Percentiles rank a stretch among this genome's conserved stretches.
These are phyloP conservation scores for Saccharomycopsis sp. DNA, from an alignment of 805 yeast species.

Conservation along the genomic window DNA sequence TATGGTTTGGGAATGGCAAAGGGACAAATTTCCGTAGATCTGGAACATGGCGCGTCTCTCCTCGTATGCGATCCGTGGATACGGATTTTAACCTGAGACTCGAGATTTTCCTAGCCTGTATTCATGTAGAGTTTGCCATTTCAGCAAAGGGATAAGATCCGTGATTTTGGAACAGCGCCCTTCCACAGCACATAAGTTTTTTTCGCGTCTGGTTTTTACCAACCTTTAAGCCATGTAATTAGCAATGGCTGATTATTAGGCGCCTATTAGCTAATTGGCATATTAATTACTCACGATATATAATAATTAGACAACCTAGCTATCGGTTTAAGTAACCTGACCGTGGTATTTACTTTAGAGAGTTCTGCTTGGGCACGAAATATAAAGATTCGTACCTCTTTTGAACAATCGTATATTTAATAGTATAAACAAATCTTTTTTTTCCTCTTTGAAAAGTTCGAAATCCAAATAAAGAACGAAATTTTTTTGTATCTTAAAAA, in stretches of 20 bases:
- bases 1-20: not conserved
- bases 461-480: not conserved
- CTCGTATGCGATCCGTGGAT: not conserved
- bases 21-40: not conserved
- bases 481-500: not conserved
- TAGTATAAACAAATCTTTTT: not conserved
- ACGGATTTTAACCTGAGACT: too few species aligned
- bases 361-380: too few species aligned
- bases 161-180: not conserved
- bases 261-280: not conserved
- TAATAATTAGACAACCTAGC: too few species aligned
- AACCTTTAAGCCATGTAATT: not conserved
- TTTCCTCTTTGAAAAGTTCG: not conserved
- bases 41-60: not conserved
- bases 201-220: not conserved
- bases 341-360: too few species aligned
- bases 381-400: not conserved
- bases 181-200: not conserved
- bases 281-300: too few species aligned
- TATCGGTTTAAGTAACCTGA: too few species aligned
- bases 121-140: too few species aligned
- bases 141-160: too few species aligned
- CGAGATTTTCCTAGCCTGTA: too few species aligned
- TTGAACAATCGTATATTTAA: not conserved
- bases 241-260: too few species aligned